Percentiles rank a stretch among this genome's conserved stretches.
These are phyloP conservation scores for Coemansia sp. DNA, from an alignment of 192 early-diverging fungal genomes.

Conservation along the genomic window DNA sequence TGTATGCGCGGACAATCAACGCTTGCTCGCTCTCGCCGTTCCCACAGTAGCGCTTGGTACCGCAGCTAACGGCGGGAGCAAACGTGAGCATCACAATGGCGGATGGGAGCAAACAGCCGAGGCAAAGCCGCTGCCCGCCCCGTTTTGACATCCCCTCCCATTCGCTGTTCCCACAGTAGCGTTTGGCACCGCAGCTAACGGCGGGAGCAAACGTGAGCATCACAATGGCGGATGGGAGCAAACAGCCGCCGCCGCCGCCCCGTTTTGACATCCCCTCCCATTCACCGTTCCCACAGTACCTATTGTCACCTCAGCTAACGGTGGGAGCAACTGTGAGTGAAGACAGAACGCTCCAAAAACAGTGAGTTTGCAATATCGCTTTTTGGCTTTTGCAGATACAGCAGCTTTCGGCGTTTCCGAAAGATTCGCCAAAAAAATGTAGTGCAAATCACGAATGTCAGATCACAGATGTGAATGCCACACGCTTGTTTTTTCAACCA, in stretches of 20 bases:
- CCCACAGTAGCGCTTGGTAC: not conserved
- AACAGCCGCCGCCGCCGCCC: not conserved
- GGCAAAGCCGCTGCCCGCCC: too few species aligned
- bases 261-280: too few species aligned
- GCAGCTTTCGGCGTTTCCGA: not conserved
- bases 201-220: not conserved
- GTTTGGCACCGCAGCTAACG: not conserved
- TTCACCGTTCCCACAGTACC: not conserved
- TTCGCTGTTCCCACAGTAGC: not conserved
- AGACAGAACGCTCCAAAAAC: not conserved
- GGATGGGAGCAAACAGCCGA: not conserved
- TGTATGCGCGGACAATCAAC: not conserved
- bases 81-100: not conserved
- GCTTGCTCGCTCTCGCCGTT: not conserved
- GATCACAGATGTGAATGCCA: not conserved
- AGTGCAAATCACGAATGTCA: not conserved
- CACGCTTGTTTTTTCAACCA: too few species aligned
- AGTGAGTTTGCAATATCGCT: not conserved
- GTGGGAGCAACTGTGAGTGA: not conserved
- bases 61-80: not conserved
- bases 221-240: not conserved
- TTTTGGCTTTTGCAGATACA: not conserved
- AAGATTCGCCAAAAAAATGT: not conserved
- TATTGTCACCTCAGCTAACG: not conserved
- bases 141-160: too few species aligned